Evolutionary conservation across 805 yeast genomes (phyloP).

Genomic region (Zygosaccharomyces kombuchaensis): DNA sequence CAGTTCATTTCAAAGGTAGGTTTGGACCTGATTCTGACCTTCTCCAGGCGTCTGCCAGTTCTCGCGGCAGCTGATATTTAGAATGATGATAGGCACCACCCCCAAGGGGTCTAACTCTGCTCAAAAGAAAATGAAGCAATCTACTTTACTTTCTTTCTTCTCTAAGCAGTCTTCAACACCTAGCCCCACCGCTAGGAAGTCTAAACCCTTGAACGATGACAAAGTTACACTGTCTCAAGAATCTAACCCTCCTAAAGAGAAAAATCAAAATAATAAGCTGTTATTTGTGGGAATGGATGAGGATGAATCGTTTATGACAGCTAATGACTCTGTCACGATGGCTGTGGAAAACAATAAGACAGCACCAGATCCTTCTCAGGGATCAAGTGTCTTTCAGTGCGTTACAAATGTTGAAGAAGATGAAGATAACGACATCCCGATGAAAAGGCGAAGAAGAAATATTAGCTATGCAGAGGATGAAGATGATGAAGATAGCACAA

Average conservation of each 20-base stretch:
- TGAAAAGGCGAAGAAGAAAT: constrained; percentile 19
- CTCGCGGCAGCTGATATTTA: not conserved
- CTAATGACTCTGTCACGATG: constrained; percentile 13
- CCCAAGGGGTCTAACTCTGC: constrained; percentile 29
- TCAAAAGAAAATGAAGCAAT: constrained; percentile 36
- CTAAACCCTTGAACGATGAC: not conserved
- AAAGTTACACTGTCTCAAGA: not conserved
- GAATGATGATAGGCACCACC: constrained; percentile 8
- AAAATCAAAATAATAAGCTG: constrained; percentile 8
- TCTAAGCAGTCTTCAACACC: constrained; percentile 24
- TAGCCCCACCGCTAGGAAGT: constrained; percentile 10
- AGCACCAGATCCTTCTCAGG: not conserved
- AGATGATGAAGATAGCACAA: constrained; percentile 17
- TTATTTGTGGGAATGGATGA: constrained; percentile 22
- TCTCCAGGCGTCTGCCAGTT: not conserved
- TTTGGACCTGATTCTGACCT: too few species aligned
- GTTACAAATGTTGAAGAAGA: constrained; percentile 7
- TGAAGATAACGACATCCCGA: constrained; percentile 9
- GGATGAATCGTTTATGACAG: constrained; percentile 18
- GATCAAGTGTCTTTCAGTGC: not conserved
- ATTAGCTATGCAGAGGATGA: constrained; percentile 38
- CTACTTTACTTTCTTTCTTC: constrained; percentile 36
- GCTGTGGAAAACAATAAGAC: not conserved
- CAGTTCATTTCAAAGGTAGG: not conserved
- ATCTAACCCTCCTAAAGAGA: not conserved